phyloP scores from a whole-genome alignment of 2,329 filamentous ascomycete species.

The Pseudomassariella vexata region DNA sequence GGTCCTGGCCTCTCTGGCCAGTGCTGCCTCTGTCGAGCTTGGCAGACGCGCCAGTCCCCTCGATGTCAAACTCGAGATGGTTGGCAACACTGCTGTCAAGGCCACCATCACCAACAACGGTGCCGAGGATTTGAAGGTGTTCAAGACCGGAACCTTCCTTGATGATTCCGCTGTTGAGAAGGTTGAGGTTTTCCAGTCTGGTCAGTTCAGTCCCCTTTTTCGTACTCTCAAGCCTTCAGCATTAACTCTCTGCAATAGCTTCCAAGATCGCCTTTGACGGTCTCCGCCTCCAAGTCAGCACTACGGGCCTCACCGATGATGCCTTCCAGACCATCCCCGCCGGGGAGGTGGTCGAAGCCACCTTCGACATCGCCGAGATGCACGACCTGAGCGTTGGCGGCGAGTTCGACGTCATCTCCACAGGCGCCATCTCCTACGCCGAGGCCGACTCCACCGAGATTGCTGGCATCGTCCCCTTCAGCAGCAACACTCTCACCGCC shows the following conservation, averaged over 20 bases:
- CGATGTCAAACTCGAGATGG: conserved; percentile 38
- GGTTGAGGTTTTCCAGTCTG: conserved; percentile 40
- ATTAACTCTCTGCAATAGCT: conserved; percentile 21
- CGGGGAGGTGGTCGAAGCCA: conserved; percentile 43
- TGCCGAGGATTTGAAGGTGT: conserved; percentile 39
- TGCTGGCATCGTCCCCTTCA: conserved; percentile 48
- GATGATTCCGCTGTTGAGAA: conserved; percentile 48
- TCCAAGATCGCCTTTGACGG: conserved; percentile 44
- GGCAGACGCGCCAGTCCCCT: conserved; percentile 21
- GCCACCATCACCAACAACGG: conserved; percentile 49
- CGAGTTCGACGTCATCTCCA: conserved; percentile 48
- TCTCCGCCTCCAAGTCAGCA: conserved; percentile 43
- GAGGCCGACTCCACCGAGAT: conserved; percentile 45
- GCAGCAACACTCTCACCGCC: conserved; percentile 53
- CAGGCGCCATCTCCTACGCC: conserved; percentile 52
- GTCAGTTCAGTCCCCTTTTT: too few relatives aligned
- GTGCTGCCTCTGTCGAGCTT: conserved; percentile 18
- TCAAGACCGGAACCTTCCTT: conserved; percentile 49
- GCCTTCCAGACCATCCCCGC: conserved; percentile 44
- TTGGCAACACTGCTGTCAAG: conserved; percentile 48
- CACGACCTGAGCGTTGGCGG: conserved; percentile 48
- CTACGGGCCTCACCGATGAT: conserved; percentile 35
- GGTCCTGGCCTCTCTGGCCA: conserved; percentile 28
- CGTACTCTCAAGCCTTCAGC: too few relatives aligned
- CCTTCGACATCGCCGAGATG: conserved; percentile 49